Conservation (phyloP, 768 basidiomycete genomes). For the Hygrophoropsis aurantiaca region DNA sequence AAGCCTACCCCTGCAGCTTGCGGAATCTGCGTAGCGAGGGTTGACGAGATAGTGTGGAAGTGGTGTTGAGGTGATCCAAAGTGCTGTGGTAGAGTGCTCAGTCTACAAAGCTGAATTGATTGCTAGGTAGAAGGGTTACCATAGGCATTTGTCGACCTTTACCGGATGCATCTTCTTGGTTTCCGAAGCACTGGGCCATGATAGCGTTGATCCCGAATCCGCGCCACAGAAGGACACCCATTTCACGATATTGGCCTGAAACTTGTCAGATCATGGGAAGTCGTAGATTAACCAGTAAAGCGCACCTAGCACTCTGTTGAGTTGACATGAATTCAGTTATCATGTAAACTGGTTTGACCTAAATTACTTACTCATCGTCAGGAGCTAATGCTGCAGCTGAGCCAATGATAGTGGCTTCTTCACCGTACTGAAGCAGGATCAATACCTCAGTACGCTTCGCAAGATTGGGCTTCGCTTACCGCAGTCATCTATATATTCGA, state of each 20-base stretch:
- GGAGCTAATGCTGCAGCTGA: conserved; percentile 81
- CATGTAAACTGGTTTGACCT: not conserved
- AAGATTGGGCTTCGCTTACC: conserved; percentile 52
- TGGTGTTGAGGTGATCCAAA: conserved; percentile 83
- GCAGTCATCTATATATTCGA: conserved; percentile 66
- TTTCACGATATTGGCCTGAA: conserved; percentile 87
- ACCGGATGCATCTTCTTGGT: conserved; percentile 71
- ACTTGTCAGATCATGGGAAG: not conserved
- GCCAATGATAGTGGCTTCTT: conserved; percentile 88
- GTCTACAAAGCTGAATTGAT: not conserved
- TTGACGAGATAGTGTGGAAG: conserved; percentile 93
- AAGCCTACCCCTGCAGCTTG: conserved; percentile 94
- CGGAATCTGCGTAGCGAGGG: conserved; percentile 91
- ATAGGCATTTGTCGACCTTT: conserved; percentile 96
- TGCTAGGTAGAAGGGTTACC: conserved; percentile 39
- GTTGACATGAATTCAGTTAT: conserved; percentile 2
- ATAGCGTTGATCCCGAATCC: conserved; percentile 75
- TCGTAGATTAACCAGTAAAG: not conserved
- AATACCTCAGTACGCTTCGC: not conserved
- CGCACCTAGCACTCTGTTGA: conserved; percentile 68
- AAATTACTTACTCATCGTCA: conserved; percentile 75
- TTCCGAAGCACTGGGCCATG: conserved; percentile 93
- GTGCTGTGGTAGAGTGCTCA: conserved; percentile 62
- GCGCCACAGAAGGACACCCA: conserved; percentile 89
- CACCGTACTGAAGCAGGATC: conserved; percentile 60